Percentiles rank a stretch among this genome's conserved stretches.
phyloP scores from a whole-genome alignment of 345 rosid species.

The Hibiscus mutabilis region DNA sequence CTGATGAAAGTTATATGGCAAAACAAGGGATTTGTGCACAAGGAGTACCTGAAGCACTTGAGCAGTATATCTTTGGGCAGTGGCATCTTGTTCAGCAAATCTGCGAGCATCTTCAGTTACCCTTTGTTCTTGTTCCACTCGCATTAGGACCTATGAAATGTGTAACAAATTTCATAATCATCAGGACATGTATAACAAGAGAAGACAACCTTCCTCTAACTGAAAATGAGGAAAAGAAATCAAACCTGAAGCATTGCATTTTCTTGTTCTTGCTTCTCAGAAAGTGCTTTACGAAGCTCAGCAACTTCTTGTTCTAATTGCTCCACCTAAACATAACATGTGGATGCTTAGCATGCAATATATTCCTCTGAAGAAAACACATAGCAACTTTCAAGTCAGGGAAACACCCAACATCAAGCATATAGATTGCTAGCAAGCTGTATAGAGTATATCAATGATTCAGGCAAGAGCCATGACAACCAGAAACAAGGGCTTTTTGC shows the following conservation, averaged over 20 bases:
- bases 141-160: slow-evolving; percentile 74
- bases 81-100: slow-evolving; percentile 97
- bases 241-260: slow-evolving; percentile 92
- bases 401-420: not conserved
- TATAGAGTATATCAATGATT: not conserved
- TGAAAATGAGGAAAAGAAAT: slow-evolving; percentile 12
- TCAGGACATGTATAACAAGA: slow-evolving; percentile 8
- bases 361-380: slow-evolving; percentile 1
- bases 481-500: not conserved
- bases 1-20: not conserved
- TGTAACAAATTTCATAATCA: slow-evolving; percentile 11
- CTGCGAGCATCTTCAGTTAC: slow-evolving; percentile 96
- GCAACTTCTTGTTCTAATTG: slow-evolving; percentile 73
- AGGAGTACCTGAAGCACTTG: slow-evolving; percentile 69
- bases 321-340: slow-evolving; percentile 60
- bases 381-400: not conserved
- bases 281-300: slow-evolving; percentile 63
- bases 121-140: slow-evolving; percentile 96
- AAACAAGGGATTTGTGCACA: too few species aligned
- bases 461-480: not conserved
- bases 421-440: not conserved
- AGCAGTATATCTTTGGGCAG: slow-evolving; percentile 89
- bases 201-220: slow-evolving; percentile 14
- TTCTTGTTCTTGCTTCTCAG: slow-evolving; percentile 99
- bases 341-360: slow-evolving; percentile 19